Evolutionary conservation across 202 grass and related monocot genomes (phyloP), one percentile per base, ranked within the genome.

Genomic region (Thinopyrum obtusiflorum): DNA sequence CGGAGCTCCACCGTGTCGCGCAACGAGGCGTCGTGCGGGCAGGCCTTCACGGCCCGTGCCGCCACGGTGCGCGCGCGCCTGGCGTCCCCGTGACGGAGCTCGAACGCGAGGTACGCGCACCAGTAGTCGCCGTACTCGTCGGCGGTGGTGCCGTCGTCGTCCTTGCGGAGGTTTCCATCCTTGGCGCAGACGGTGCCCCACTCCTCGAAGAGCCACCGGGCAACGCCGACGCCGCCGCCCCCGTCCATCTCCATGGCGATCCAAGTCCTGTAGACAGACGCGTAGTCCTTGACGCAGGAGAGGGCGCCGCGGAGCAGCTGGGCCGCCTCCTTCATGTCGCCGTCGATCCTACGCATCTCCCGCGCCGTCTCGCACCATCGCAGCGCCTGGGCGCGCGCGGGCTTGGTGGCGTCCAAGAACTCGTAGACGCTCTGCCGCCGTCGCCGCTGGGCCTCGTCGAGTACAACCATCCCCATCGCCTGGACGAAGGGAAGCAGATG

Each of bases 71-170:
- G 75, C 57, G 42, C 75, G 31, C 23, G 32, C 4, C 23, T 1
- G 28, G 28, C 21, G 29, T 17, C 23, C 1, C 64, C 65, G 80
- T 71, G 51, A 2, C 5, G 6, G 11, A 62, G 21, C 81, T 88
- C 65, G 40, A 88, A 88, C 40, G 9, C 23, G 23, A 88, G n/a
- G 57, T 84, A 84, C 11, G 13, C 55, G 75, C 80, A 84, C 81
- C 86, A 88, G 74, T 83, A 79, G n/a, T 57, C 55, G 29, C 15
- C 55, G 39, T 51, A 66, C 35, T 70, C 67, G 35, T 67, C 64
- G 14, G 64, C 15, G 15, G 14, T 15, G 63, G 63, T 17, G 28
- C 15, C 64, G 28, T 33, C 7, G 15, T 15, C 28, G 0, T 29
- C 64, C 27, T 31, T 29, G 64, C 29, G 29, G 28, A 33, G 64